These are phyloP conservation scores for Elsinoe necatrix DNA, from an alignment of 2,329 filamentous ascomycete species.

Conservation along the genomic window DNA sequence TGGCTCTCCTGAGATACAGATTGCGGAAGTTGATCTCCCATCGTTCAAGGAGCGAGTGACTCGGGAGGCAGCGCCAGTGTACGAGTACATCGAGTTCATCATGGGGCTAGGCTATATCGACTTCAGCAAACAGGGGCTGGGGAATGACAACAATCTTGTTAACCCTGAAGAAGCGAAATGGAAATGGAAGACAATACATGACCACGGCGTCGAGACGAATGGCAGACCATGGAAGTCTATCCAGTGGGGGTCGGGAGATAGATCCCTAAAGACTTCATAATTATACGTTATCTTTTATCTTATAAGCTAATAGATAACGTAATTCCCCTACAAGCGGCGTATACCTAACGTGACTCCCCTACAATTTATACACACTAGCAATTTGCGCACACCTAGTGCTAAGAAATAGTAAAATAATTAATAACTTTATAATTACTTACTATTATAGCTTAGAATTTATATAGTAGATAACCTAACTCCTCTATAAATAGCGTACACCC, in stretches of 20 bases:
- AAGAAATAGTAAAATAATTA: too few relatives aligned
- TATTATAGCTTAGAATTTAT: too few relatives aligned
- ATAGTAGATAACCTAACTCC: too few relatives aligned
- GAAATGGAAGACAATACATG: constrained; percentile 27
- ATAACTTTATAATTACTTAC: too few relatives aligned
- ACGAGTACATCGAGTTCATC: constrained; percentile 28
- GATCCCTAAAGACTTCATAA: neutral
- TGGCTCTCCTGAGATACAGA: constrained; percentile 23
- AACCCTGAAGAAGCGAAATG: constrained; percentile 26
- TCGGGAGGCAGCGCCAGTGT: constrained; percentile 20
- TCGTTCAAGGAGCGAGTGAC: constrained; percentile 24
- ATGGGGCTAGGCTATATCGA: constrained; percentile 31
- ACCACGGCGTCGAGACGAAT: constrained; percentile 23
- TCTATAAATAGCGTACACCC: too few relatives aligned
- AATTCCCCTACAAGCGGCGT: too few relatives aligned
- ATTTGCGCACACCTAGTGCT: too few relatives aligned
- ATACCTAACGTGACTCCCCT: too few relatives aligned
- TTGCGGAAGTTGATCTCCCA: constrained; percentile 22
- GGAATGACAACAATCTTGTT: constrained; percentile 27
- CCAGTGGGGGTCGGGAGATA: neutral
- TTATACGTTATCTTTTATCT: too few relatives aligned
- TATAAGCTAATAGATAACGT: too few relatives aligned
- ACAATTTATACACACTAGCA: too few relatives aligned
- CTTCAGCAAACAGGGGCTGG: constrained; percentile 21
- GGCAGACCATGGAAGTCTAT: constrained; percentile 20